Evolutionary conservation across 2,329 filamentous ascomycete genomes (phyloP), one percentile per base, ranked within the genome.

Genomic region (Ascochyta viciae-villosae): DNA sequence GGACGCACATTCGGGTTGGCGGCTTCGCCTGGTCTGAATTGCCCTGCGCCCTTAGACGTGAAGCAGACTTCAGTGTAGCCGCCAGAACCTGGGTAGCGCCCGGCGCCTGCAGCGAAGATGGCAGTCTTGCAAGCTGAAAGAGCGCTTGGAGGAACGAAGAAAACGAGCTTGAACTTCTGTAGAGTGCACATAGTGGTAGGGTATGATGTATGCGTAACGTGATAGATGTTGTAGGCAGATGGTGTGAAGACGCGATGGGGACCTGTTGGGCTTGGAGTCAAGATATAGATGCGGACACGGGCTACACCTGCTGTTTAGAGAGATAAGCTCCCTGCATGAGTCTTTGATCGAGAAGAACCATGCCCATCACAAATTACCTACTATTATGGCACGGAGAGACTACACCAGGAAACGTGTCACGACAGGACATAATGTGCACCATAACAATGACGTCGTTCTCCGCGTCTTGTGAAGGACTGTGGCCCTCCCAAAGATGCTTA

Each of bases 21-120:
- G 0, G 77, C 71, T 50, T 80, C 79, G 0, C 85, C 85, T 0
- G 88, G 87, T 0, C 85, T 82, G 72, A 90, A 91, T 66, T 90
- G 87, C 0, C 87, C 87, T 0, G 78, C 85, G 4, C 88, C 89
- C 4, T 74, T 60, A 0, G 76, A 73, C 3, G 70, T 74, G 58
- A 77, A 81, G 49, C 74, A 76, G 47, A 69, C 74, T 63, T 81
- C 77, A 1, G 74, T 79, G 61, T 82, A 82, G 13, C 71, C 66
- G 7, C 70, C 77, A 5, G 70, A 61, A 4, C 77, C 77, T 3
- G 78, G 77, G 58, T 75, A 78, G 6, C 64, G 65, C 7, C 79
- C 80, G 34, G 80, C 79, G 35, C 79, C 78, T 2, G 79, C 76
- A 40, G 73, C 70, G 60, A 82, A 82, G 53, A 82, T 74, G 42